Evolutionary conservation across 768 basidiomycete species (phyloP), one percentile per base, ranked within the genome.

Genomic region (Filobasidium floriforme): DNA sequence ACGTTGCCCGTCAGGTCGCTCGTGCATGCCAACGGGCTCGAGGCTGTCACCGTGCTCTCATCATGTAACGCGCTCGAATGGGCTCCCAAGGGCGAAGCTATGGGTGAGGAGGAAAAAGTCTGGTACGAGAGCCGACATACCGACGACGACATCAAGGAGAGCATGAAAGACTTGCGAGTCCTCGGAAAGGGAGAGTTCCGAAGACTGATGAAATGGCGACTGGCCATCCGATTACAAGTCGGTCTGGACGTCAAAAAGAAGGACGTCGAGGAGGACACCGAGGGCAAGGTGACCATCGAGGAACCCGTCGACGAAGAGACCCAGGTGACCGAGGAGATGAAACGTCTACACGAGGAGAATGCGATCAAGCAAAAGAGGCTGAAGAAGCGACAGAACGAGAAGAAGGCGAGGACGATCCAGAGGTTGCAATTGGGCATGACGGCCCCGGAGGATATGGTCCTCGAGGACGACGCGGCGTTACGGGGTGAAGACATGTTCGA

Each of bases 131-230:
- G 87, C 60, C 83, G 85, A 59, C 80, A 87, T 65, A 96, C 91
- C 24, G 88, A 88, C 1, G 76, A 82, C 0, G 94, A 98, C 62
- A 81, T 98, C 69, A 85, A 85, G 75, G 82, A 83, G n/a, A 91
- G 89, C 76, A 88, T 87, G 70, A 85, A 87, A 24, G 96, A 99
- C 82, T 82, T 99, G 70, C 97, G 94, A 77, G 96, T 99, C 4
- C 81, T 99, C 41, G 96, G 96, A 41, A 99, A 97, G 80, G 89
- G 93, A 32, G 96, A 99, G 75, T 99, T 99, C 82, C 98, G 97
- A 78, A 74, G 84, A 10, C 80, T 99, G 63, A 82, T 98, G 66
- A 97, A 88, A 80, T 99, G 94, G 94, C 84, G 96, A 60, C 79
- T 86, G 51, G 85, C 86, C 6, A 81, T 98, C 40, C 87, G 96